Base-by-base conservation (phyloP, 1,139 yeast species). In the Lodderomyces orthopsilosis region DNA sequence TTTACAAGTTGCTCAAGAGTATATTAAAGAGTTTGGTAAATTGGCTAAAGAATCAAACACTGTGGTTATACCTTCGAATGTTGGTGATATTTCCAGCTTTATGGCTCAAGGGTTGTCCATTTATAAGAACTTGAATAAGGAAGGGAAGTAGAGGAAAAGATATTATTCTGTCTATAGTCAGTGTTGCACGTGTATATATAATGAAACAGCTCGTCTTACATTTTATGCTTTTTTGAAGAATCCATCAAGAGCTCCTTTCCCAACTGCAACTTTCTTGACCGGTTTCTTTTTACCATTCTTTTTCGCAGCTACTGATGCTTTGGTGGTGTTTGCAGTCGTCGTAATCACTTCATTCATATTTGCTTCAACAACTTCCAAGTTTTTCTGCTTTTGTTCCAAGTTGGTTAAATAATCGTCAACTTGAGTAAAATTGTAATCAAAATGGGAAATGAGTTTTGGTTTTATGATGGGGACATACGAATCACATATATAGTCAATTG, bases 21-120 rank as follows among this genome's bases (percentile, higher is more conserved):
- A 87, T 60, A 87, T 87, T 47, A 85, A 81, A 46, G 88, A 91
- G 39, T 87, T 87, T 59, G 86, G 88, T 41, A 82, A 86, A 52
- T 71, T 87, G 59, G 95, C 95, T 37, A 86, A 87, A 69, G 91
- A 85, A 61, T 69, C 85, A 37, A 87, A 85, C 57, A 84, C 94
- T 1, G 77, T 88, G 26, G 83, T 87, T 37, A 74, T 87, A 36
- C 95, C 95, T 13, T 78, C 89, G 12, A 84, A 83, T 46, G 63
- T 87, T 59, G 85, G 87, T 49, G 91, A 87, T 55, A 70, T 87
- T 62, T 83, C 91, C 39, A 74, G 81, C 22, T 76, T 85, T 67
- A 83, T 87, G 68, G 89, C 91, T 33, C 74, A 85, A 49, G 95
- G 95, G 0, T 64, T 86, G 75, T 78, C 85, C 36, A 84, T 87